Conservation (phyloP, 805 yeast species). For the Pichia californica region DNA sequence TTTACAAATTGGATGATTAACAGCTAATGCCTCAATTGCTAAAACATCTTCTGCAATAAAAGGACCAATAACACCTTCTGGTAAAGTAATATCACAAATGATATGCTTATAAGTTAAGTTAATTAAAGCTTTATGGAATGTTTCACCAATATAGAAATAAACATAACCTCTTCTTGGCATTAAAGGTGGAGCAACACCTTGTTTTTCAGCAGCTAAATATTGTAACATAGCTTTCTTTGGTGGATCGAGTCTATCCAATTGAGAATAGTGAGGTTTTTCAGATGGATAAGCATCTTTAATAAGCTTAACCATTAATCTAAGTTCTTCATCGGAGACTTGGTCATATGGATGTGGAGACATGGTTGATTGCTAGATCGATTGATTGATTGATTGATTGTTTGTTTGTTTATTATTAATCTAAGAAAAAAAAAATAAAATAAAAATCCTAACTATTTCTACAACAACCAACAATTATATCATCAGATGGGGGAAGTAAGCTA, state of each 20-base stretch:
- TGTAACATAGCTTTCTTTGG: slow-evolving; percentile 67
- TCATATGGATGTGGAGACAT: slow-evolving; percentile 29
- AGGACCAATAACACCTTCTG: slow-evolving; percentile 66
- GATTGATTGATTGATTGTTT: too few relatives aligned
- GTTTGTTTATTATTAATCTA: neutral
- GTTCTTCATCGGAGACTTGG: slow-evolving; percentile 45
- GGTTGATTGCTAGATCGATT: too few relatives aligned
- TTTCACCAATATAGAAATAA: slow-evolving; percentile 51
- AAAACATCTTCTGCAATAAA: slow-evolving; percentile 57
- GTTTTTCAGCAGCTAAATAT: slow-evolving; percentile 61
- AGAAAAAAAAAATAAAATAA: neutral
- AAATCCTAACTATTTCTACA: too few relatives aligned
- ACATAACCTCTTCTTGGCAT: slow-evolving; percentile 65
- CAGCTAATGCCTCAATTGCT: slow-evolving; percentile 45
- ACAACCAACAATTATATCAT: too few relatives aligned
- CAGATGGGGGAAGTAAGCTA: too few relatives aligned
- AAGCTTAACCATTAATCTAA: slow-evolving; percentile 50
- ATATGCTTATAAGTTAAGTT: slow-evolving; percentile 58
- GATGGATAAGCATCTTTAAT: slow-evolving; percentile 53
- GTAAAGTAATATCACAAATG: slow-evolving; percentile 47
- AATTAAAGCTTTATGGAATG: slow-evolving; percentile 65
- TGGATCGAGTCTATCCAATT: slow-evolving; percentile 67
- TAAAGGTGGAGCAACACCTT: slow-evolving; percentile 44
- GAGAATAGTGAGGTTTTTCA: slow-evolving; percentile 55
- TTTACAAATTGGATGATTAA: slow-evolving; percentile 48